Evolutionary conservation across 148 eudicot species (phyloP), one percentile per base, ranked within the genome.

Genomic region (Nepenthes mirabilis): DNA sequence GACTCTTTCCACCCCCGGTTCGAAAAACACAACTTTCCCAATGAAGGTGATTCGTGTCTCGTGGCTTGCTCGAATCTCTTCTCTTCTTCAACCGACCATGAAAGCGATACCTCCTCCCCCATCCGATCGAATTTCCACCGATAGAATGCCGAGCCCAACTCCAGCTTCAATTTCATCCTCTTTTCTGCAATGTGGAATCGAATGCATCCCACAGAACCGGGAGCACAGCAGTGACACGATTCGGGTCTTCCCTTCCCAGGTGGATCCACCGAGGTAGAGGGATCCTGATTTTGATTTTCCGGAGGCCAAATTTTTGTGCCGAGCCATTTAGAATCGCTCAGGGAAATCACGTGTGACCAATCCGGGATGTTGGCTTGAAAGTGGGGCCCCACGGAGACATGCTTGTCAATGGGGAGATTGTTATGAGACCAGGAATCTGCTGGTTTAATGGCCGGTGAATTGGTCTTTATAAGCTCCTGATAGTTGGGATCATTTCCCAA

Each of bases 61-160:
- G 80, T 64, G 51, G 80, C 57, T 10, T 69, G 66, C 72, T 83
- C 83, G 73, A 85, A 91, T 58, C 59, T 80, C 67, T 70, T 74
- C 67, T 91, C 88, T 60, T 91, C 98, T 58, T 75, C 74, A 2
- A 43, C 40, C 45, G 82, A 79, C 98, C 98, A 91, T 23, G 88
- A 83, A 56, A 88, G 95, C 2, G 98, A 82, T 55, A 83, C 81
- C 68, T 81, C 85, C 74, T 88, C 98, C 1, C 98, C 98, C 86
- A 88, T 91, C 11, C 67, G 74, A 55, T 88, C 65, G 43, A 91
- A 86, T 48, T 72, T 72, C 98, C 96, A 91, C 5, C 50, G 65
- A 55, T 70, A 79, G 65, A 85, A 91, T 51, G 72, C 68, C 52
- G 58, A 57, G 34, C 96, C 95, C 54, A 91, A 67, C 68, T 82